These are phyloP conservation scores for Russula virescens DNA, from an alignment of 768 basidiomycete species.

Conservation along the genomic window DNA sequence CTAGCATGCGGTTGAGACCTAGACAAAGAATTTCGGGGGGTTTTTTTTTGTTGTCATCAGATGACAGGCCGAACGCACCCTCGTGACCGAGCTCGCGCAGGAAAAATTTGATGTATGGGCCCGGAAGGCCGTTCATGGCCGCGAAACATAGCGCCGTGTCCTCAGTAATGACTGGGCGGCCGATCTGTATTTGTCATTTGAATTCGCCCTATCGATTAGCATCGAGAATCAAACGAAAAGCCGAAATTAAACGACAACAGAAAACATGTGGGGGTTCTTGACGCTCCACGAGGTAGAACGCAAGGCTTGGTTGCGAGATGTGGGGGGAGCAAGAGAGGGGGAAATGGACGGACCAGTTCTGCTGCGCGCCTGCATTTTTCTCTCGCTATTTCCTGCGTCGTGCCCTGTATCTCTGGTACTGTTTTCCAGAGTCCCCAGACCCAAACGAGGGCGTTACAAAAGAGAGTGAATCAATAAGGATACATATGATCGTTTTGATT, in stretches of 20 bases:
- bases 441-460: no score
- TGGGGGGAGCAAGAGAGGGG: no score
- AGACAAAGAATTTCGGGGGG: no score
- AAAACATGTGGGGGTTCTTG: no score
- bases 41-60: no score
- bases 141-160: constrained; percentile 93
- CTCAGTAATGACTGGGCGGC: constrained; percentile 68
- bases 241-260: no score
- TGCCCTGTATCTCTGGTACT: constrained; percentile 96
- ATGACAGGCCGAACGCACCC: constrained; percentile 38
- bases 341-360: constrained; percentile 47
- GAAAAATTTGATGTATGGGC: constrained; percentile 97
- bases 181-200: constrained; percentile 36
- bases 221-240: no score
- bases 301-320: no score
- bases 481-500: no score
- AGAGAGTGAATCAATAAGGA: no score
- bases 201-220: no score
- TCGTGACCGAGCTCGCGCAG: constrained; percentile 77
- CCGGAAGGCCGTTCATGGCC: constrained; percentile 86
- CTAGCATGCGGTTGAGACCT: constrained; percentile 80
- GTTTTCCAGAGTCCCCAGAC: not conserved
- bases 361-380: constrained; percentile 86
- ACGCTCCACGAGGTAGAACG: no score
- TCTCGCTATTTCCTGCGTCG: constrained; percentile 80